Conservation (phyloP, 176 grass and related monocot species). For the Alloteropsis semialata region DNA sequence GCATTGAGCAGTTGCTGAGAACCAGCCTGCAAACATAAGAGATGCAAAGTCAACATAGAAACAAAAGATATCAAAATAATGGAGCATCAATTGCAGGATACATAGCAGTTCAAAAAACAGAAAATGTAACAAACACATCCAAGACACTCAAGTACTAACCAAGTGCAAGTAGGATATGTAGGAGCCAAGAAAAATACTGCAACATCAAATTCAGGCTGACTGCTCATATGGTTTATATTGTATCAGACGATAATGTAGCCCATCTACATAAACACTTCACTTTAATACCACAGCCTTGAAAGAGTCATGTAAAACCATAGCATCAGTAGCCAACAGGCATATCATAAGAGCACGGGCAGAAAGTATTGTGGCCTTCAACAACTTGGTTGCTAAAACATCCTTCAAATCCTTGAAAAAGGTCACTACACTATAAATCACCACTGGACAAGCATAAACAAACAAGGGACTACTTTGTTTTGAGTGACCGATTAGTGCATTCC, state of each 20-base stretch:
- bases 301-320: neutral
- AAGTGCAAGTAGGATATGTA: neutral
- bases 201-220: neutral
- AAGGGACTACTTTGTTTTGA: neutral
- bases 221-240: neutral
- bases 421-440: neutral
- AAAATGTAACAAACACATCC: neutral
- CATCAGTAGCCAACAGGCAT: neutral
- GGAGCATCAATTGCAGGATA: neutral
- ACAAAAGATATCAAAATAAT: neutral
- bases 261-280: neutral
- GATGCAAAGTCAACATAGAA: slow-evolving; percentile 29
- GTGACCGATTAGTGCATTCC: too few species aligned
- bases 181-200: neutral
- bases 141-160: neutral
- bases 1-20: slow-evolving; percentile 52
- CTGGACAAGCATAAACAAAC: neutral
- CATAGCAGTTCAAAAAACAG: neutral
- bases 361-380: neutral
- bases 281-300: neutral
- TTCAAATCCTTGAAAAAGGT: neutral
- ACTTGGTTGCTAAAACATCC: neutral
- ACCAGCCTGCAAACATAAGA: slow-evolving; percentile 43
- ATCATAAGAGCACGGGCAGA: neutral
- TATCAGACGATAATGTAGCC: neutral